Conservation (phyloP, 106 monocot genomes). For the Dendrobium catenatum region DNA sequence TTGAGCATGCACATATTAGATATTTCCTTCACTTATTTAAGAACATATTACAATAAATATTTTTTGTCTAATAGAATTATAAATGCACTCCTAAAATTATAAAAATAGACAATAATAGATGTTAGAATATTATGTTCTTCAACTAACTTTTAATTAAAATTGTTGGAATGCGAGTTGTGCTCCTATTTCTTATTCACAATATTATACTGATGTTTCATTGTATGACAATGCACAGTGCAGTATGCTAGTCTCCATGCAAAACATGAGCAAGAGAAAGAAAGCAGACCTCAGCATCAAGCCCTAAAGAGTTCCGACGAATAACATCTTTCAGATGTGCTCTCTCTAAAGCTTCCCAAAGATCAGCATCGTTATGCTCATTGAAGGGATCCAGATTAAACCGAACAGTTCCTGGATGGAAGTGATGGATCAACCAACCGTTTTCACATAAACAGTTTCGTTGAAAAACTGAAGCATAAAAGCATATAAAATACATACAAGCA, state of each 20-base stretch:
- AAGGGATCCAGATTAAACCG: slow-evolving; percentile 99
- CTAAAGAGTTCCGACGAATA: slow-evolving; percentile 71
- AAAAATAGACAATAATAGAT: too few species aligned
- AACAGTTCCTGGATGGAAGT: slow-evolving; percentile 55
- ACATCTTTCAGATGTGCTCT: slow-evolving; percentile 95
- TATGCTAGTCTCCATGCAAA: background rate
- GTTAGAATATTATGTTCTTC: too few species aligned
- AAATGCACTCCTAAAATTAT: too few species aligned
- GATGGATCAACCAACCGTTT: background rate
- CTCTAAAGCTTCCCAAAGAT: slow-evolving; percentile 98
- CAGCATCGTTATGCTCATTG: slow-evolving; percentile 95
- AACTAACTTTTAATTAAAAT: too few species aligned
- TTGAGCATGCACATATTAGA: too few species aligned
- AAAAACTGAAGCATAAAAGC: background rate
- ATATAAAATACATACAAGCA: background rate
- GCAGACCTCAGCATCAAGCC: slow-evolving; percentile 89
- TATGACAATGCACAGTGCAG: too few species aligned
- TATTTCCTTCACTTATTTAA: too few species aligned
- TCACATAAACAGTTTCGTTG: background rate
- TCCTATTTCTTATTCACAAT: too few species aligned
- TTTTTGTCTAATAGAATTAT: too few species aligned
- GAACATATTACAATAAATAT: too few species aligned
- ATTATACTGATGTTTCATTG: too few species aligned
- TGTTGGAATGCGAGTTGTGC: too few species aligned
- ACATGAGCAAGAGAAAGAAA: background rate